phyloP scores from a whole-genome alignment of 2,329 filamentous ascomycete genomes.

The Fusarium guadeloupense region DNA sequence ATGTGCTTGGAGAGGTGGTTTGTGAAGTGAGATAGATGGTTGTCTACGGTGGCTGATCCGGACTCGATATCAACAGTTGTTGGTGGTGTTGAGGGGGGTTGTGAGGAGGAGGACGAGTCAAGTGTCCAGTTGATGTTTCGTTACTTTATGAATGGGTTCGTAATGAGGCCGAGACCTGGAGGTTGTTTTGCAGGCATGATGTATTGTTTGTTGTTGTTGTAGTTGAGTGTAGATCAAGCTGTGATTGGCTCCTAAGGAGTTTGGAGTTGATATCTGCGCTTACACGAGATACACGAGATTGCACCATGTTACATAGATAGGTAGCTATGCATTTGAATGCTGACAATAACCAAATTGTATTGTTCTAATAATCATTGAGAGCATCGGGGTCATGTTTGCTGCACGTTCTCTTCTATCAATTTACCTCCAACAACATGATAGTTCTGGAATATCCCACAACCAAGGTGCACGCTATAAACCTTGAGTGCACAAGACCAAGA shows the following conservation, averaged over 20 bases:
- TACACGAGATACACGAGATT: no score
- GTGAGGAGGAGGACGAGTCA: slow-evolving; percentile 19
- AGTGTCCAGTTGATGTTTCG: slow-evolving; percentile 57
- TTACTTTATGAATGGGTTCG: slow-evolving; percentile 59
- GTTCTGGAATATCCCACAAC: no score
- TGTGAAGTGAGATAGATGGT: slow-evolving; percentile 54
- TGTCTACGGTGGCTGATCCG: slow-evolving; percentile 47
- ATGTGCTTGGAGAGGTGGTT: slow-evolving; percentile 44
- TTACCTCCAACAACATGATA: no score
- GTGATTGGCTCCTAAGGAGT: background rate
- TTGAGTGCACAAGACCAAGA: background rate
- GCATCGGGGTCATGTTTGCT: no score
- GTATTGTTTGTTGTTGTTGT: slow-evolving; percentile 2
- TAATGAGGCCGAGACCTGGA: slow-evolving; percentile 49
- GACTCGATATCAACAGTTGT: slow-evolving; percentile 53
- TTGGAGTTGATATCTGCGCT: background rate
- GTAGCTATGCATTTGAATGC: no score
- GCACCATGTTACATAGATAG: no score
- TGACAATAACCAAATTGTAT: no score
- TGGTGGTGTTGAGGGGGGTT: background rate
- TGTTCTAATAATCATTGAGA: no score
- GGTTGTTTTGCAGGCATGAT: slow-evolving; percentile 43
- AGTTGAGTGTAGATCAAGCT: slow-evolving; percentile 1
- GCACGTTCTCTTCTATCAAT: no score
- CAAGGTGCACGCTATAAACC: no score